A percentile compares a stretch with the other conserved stretches of the same genome.
phyloP scores from a whole-genome alignment of 768 basidiomycete genomes.

The Lactarius quietus region DNA sequence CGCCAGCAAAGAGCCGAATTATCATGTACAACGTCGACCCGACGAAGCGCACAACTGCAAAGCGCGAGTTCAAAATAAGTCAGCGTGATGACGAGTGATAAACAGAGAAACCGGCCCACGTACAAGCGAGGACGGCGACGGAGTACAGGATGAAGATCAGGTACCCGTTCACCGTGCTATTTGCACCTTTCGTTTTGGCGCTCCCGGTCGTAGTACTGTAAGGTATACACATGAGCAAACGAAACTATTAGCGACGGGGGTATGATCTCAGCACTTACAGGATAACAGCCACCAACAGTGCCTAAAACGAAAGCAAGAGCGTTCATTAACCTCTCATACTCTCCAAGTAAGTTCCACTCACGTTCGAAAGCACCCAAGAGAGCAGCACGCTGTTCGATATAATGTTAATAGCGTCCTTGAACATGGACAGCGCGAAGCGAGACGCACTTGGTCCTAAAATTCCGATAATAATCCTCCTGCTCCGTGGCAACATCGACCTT shows the following conservation, averaged over 20 bases:
- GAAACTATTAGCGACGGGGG: not conserved
- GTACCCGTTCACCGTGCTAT: constrained; percentile 70
- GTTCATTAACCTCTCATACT: no score
- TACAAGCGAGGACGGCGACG: constrained; percentile 83
- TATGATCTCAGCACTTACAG: constrained; percentile 44
- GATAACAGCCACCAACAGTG: constrained; percentile 69
- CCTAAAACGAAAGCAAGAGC: constrained; percentile 36
- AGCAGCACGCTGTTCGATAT: constrained; percentile 56
- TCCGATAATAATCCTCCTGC: constrained; percentile 85
- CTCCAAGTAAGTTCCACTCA: constrained; percentile 35
- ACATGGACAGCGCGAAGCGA: no score
- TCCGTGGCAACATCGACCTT: constrained; percentile 58
- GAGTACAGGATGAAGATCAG: constrained; percentile 88
- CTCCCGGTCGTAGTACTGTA: constrained; percentile 47
- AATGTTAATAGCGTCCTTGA: no score
- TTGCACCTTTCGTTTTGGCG: constrained; percentile 45
- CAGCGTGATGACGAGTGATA: constrained; percentile 18
- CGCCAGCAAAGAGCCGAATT: constrained; percentile 84
- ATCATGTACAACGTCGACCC: constrained; percentile 82
- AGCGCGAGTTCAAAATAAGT: not conserved
- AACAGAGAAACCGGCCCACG: constrained; percentile 36
- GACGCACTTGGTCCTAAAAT: constrained; percentile 80
- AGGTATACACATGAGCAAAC: not conserved
- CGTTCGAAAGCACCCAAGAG: constrained; percentile 87
- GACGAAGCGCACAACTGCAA: constrained; percentile 74